Percentiles rank a stretch among this genome's conserved stretches.
Evolutionary conservation across 257 asterid species (phyloP).

Genomic region (Solanum gracilifrons): DNA sequence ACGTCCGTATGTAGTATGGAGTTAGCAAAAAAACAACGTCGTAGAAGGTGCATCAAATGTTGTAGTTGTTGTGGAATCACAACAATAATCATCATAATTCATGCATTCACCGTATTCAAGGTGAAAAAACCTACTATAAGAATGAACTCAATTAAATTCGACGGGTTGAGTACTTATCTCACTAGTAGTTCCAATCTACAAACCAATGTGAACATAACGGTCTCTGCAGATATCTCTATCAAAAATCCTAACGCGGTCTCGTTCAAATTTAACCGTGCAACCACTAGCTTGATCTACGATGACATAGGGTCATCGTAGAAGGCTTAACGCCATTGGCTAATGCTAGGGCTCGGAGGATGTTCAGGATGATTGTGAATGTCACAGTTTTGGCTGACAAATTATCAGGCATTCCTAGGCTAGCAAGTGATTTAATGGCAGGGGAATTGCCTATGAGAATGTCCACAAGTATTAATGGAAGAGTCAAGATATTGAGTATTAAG

Average conservation of each 20-base stretch:
- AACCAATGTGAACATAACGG: conserved; percentile 11
- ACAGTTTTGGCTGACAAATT: conserved; percentile 3
- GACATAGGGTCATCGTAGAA: conserved; percentile 1
- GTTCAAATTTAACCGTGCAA: conserved; percentile 3
- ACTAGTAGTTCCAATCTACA: neutral
- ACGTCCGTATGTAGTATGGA: neutral
- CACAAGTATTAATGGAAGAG: neutral
- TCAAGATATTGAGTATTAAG: conserved; percentile 10
- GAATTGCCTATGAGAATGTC: conserved; percentile 2
- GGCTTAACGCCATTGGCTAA: neutral
- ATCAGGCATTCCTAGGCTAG: conserved; percentile 1
- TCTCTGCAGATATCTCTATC: conserved; percentile 11
- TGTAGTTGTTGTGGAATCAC: conserved; percentile 19
- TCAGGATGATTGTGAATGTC: conserved; percentile 6
- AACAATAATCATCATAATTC: conserved; percentile 2
- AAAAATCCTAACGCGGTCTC: conserved; percentile 24
- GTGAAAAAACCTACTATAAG: conserved; percentile 11
- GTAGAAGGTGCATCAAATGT: conserved; percentile 17
- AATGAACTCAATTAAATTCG: conserved; percentile 4
- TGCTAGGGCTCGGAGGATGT: conserved; percentile 7
- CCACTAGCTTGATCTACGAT: conserved; percentile 8
- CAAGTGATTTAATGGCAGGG: conserved; percentile 6
- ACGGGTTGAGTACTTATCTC: conserved; percentile 1
- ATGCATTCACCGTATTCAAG: conserved; percentile 18
- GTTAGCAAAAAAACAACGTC: neutral